These are phyloP conservation scores for Phoma herbarum DNA, from an alignment of 2,329 filamentous ascomycete species.

Conservation along the genomic window DNA sequence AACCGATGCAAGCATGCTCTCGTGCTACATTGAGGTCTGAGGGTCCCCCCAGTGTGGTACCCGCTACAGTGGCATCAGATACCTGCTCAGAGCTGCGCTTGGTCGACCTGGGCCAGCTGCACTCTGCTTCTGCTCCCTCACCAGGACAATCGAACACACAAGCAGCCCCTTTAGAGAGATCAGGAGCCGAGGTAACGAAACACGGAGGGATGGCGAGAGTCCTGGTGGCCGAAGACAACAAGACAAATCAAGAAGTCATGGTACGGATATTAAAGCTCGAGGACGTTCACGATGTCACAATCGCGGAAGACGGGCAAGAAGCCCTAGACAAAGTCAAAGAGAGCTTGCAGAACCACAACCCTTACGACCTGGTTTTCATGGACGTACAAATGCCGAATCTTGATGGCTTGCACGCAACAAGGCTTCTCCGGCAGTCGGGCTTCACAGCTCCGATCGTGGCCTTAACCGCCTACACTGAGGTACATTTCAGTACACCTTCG, in stretches of 20 bases:
- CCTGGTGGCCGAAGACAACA: constrained; percentile 83
- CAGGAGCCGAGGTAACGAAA: constrained; percentile 66
- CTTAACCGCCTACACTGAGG: constrained; percentile 86
- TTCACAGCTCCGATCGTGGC: constrained; percentile 90
- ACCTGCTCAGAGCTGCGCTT: constrained; percentile 54
- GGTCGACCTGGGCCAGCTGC: constrained; percentile 54
- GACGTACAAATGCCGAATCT: constrained; percentile 95
- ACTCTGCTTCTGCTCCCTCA: constrained; percentile 67
- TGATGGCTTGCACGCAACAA: constrained; percentile 85
- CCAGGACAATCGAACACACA: constrained; percentile 66
- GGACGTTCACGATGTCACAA: constrained; percentile 84
- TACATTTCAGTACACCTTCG: constrained; percentile 59
- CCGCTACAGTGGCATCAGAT: not conserved
- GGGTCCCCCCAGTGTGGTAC: not conserved
- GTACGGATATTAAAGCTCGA: constrained; percentile 76
- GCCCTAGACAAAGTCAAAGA: constrained; percentile 85
- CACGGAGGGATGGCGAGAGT: constrained; percentile 74
- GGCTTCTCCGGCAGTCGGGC: constrained; percentile 83
- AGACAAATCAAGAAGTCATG: constrained; percentile 57
- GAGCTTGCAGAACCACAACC: constrained; percentile 72
- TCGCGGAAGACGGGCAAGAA: constrained; percentile 78
- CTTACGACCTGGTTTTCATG: constrained; percentile 93
- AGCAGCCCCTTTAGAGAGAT: constrained; percentile 70
- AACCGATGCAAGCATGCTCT: no score
- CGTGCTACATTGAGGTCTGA: no score